A percentile compares a stretch with the other conserved stretches of the same genome.
Evolutionary conservation across 768 basidiomycete species (phyloP).

Genomic region (Termitomyces sp.): DNA sequence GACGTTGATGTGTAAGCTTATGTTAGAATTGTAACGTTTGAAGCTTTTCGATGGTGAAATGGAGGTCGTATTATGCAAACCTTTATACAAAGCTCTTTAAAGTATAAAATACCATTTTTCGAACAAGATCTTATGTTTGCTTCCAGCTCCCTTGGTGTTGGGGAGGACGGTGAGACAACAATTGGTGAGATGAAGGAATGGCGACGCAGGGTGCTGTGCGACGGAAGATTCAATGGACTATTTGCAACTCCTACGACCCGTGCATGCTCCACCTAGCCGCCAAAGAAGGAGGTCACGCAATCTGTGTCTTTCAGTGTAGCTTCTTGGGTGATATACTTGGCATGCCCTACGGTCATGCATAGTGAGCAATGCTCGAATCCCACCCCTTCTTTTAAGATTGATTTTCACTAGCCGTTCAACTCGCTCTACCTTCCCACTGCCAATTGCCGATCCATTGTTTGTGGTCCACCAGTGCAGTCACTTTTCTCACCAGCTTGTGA

Average conservation of each 20-base stretch:
- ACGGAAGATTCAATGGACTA: constrained; percentile 11
- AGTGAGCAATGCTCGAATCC: not conserved
- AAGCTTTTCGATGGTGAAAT: too few relatives aligned
- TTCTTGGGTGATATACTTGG: constrained; percentile 16
- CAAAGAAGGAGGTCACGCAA: constrained; percentile 15
- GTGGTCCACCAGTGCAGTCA: constrained; percentile 11
- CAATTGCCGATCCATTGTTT: constrained; percentile 18
- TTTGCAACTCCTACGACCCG: constrained; percentile 19
- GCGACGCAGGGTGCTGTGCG: constrained; percentile 10
- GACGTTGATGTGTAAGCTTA: not conserved
- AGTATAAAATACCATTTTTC: too few relatives aligned
- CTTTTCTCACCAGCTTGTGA: constrained; percentile 8
- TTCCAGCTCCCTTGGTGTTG: constrained; percentile 3
- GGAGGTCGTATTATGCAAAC: too few relatives aligned
- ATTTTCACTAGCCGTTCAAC: constrained; percentile 15
- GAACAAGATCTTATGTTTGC: not conserved
- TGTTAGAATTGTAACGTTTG: too few relatives aligned
- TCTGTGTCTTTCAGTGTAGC: constrained; percentile 17
- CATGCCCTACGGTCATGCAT: not conserved
- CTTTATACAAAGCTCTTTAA: too few relatives aligned
- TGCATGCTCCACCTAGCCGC: constrained; percentile 16
- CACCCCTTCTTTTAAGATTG: constrained; percentile 1
- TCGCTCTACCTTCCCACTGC: constrained; percentile 14
- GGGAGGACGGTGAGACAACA: constrained; percentile 8
- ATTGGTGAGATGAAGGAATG: constrained; percentile 12